Percentiles rank a stretch among this genome's conserved stretches.
These are phyloP conservation scores for Sisymbrium irio DNA, from an alignment of 345 rosid species.

Conservation along the genomic window DNA sequence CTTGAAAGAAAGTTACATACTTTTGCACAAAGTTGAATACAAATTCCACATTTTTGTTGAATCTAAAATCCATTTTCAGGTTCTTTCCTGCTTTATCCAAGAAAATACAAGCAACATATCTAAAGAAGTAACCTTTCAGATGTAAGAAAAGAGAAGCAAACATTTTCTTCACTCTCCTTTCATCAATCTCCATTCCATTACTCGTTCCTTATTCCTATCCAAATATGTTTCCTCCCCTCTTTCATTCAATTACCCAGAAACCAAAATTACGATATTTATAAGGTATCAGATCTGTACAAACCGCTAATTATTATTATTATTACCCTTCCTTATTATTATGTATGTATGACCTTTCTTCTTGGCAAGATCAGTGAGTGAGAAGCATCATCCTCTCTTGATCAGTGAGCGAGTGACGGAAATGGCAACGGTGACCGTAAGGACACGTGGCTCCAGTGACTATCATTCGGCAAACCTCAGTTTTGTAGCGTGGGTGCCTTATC, in stretches of 20 bases:
- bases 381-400: slow-evolving; percentile 55
- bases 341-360: background rate
- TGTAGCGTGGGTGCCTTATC: slow-evolving; percentile 88
- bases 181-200: slow-evolving; percentile 3
- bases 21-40: background rate
- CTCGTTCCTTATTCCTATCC: background rate
- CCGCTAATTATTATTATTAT: slow-evolving; percentile 28
- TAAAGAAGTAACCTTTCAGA: background rate
- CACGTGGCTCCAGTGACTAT: slow-evolving; percentile 61
- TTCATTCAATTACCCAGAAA: slow-evolving; percentile 3
- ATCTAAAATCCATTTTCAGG: background rate
- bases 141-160: slow-evolving; percentile 11
- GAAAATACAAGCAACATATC: slow-evolving; percentile 1
- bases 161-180: slow-evolving; percentile 15
- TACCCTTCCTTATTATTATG: background rate
- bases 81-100: background rate
- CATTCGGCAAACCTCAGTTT: slow-evolving; percentile 84
- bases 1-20: background rate
- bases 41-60: background rate
- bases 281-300: slow-evolving; percentile 32
- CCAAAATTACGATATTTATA: slow-evolving; percentile 20
- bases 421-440: slow-evolving; percentile 95
- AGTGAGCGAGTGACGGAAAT: slow-evolving; percentile 86
- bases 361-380: slow-evolving; percentile 32
- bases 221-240: background rate